Base-by-base conservation (phyloP, 1,139 yeast species). In the Geotrichum candidum region DNA sequence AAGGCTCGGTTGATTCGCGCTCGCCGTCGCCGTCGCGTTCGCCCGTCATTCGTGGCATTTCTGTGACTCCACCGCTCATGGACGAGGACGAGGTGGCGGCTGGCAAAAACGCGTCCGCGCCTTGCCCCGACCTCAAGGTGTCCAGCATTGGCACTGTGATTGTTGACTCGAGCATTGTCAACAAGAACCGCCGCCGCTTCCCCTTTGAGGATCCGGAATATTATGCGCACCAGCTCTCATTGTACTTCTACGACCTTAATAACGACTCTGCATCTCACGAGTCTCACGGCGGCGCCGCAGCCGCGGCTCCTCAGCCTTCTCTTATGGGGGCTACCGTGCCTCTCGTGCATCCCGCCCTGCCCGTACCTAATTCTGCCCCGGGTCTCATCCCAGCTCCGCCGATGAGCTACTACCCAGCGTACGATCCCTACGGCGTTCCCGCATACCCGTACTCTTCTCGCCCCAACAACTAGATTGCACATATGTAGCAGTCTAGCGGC, bases 231-330 rank as follows among this genome's bases (percentile, higher is more conserved):
- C 58, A 56, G 58, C 51, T 50, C 31, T 45, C 53, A 22, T 29
- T 50, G 13, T 56, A 56, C 41, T 46, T 33, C 33, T 31, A 45
- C 51, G 53, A 31, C 27, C 58, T 51, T 29, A 31, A 38, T 51
- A 38, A 51, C 27, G 54, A 56, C 54, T 54, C 59, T 56, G 59
- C 59, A 56, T 56, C 38, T 41, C 51, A 56, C 48, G 48, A 41
- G 41, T 73, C 77, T 63, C 74, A 76, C 65, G 82, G 82, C 23
- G 50, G 54, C 27, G 35, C 54, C 13, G 41, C 53, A 74, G 81
- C 48, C 3, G 48, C 48, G 48, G 48, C 22, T 41, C 22, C 18
- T n/a, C 48, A n/a, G 48, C 22, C 53, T 25, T 51, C 59, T 51
- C 51, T 56, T 51, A 27, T 51, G 22, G 52, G 45, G 45, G 59